Evolutionary conservation across 441 rosid genomes (phyloP), one percentile per base, ranked within the genome.

Genomic region (Brassica hybrid): DNA sequence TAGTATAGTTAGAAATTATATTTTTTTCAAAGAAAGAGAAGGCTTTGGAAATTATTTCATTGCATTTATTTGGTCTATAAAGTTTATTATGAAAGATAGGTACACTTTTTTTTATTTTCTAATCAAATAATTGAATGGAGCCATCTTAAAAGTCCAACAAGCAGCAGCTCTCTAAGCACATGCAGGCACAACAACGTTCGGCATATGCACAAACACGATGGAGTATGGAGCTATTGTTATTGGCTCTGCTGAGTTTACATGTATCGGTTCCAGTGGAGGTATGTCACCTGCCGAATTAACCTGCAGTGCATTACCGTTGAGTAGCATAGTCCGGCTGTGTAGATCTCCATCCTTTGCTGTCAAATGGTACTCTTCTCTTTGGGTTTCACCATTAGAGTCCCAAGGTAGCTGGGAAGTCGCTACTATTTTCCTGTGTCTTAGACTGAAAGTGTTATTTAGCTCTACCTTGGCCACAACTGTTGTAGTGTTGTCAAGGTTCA

Each of bases 301-400:
- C 21, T 82, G 80, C 67, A 96, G 80, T 71, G 72, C 67, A 9
- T 92, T 82, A 60, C 97, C 95, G 43, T 94, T 96, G 6, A 94
- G 97, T 69, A 89, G 84, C 91, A 96, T 83, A 21, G 73, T 85
- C 83, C 79, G 98, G 88, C 97, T 92, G 34, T 92, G 98, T 80
- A 94, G 74, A 70, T 96, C 63, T 62, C 97, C 93, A 61, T 93
- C 92, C 70, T 91, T 81, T 11, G 96, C 86, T 41, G 89, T 90
- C 57, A 96, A 84, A 84, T 91, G 99, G 67, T 94, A 96, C 81
- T 96, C 97, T 72, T 91, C 93, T 84, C 99, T 87, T 45, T 61
- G 80, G 68, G 23, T 77, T 58, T 73, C 86, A 3, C 38, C 77
- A 14, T 18, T 54, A 13, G 81, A 74, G 52, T 58, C 85, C 76